These are phyloP conservation scores for Neurospora sp. DNA, from an alignment of 495 filamentous ascomycete genomes.

Conservation along the genomic window DNA sequence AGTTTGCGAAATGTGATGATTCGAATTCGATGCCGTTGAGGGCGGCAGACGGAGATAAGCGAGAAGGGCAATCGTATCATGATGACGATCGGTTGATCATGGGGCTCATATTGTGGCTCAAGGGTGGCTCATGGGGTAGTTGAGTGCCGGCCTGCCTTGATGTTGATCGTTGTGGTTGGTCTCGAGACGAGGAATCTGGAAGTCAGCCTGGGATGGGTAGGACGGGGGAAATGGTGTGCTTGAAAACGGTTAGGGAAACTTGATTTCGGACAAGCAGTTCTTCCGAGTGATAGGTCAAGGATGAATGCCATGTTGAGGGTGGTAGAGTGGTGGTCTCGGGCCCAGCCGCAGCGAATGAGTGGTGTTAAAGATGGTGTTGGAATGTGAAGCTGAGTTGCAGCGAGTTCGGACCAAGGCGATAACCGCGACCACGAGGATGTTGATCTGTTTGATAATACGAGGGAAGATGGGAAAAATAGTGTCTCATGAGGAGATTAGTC, in stretches of 20 bases:
- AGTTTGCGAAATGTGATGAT: background rate
- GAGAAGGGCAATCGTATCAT: background rate
- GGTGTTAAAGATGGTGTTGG: background rate
- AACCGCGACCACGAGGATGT: background rate
- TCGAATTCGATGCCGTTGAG: background rate
- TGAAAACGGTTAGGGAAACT: background rate
- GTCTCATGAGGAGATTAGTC: background rate
- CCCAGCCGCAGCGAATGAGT: background rate
- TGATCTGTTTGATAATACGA: background rate
- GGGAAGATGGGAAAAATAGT: too few species aligned
- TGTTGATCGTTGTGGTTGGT: background rate
- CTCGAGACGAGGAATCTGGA: background rate
- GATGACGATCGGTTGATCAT: background rate
- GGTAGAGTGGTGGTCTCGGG: background rate
- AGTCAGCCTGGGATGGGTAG: background rate
- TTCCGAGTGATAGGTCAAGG: background rate
- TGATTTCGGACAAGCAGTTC: background rate
- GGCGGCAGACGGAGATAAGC: background rate
- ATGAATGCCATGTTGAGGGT: background rate
- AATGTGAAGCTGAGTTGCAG: background rate
- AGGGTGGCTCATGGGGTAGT: background rate
- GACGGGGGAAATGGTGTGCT: background rate
- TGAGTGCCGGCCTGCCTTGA: background rate
- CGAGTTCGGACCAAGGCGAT: background rate
- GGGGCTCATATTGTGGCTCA: background rate